Evolutionary conservation across 768 basidiomycete genomes (phyloP), one percentile per base, ranked within the genome.

Genomic region (Galerina sulciceps): DNA sequence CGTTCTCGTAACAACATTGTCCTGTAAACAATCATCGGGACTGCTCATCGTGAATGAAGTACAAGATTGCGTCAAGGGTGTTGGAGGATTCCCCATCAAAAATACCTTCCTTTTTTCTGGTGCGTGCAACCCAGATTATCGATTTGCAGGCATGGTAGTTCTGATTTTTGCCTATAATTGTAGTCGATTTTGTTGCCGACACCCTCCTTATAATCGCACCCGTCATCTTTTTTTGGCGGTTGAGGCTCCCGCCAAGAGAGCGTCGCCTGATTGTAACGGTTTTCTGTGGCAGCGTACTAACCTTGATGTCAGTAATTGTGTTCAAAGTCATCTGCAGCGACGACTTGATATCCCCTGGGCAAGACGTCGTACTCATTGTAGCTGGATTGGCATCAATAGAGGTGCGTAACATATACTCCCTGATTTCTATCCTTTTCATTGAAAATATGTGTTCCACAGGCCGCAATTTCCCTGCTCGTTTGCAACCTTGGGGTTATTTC

Each of bases 101-200:
- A 53, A 53, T 26, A 53, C 42, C 13, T 43, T 53, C n/a, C 35
- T 53, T 9, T 53, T 53, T n/a, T 40, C 43, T 3, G 53, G 53
- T 53, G 17, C 18, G 51, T 14, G 10, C 26, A 3, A 13, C 34
- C 10, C 8, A 31, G 26, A 14, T 3, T 51, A 13, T 23, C 37
- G 0, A 0, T 40, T 22, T 13, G 15, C 2, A 6, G 6, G 11
- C 18, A 22, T 20, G 6, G 4, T 31, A 8, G 26, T 31, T 8
- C 26, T 31, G 26, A 31, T 31, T 31, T 18, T 17, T 51, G 37
- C 22, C 4, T 40, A 1, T 36, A 14, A 38, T n/a, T 13, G 6
- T 36, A 46, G 55, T 10, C 6, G 17, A 20, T 23, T 47, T 56
- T 11, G 46, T 13, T 2, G 34, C 34, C 36, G 37, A 46, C 22